Evolutionary conservation across 2,329 filamentous ascomycete species (phyloP), one percentile per base, ranked within the genome.

Genomic region (Exophiala viscosa): DNA sequence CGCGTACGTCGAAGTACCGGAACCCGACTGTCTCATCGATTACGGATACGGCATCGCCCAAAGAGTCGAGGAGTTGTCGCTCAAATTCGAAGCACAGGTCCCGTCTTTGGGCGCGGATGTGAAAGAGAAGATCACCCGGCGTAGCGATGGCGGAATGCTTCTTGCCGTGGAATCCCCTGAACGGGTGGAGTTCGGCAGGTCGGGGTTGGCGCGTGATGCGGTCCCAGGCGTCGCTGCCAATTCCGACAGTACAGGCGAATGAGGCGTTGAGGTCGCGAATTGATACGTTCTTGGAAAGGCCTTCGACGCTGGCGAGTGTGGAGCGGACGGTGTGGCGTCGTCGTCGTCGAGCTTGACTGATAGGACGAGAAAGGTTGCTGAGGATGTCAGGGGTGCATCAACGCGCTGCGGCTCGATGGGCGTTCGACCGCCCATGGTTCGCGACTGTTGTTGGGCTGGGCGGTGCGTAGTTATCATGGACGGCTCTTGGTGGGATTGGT

Each of bases 31-130:
- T 83, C 49, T 76, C 75, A 45, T 83, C 80, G 1, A 75, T 69
- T 1, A 81, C 70, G 0, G 60, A 63, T 9, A 82, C 74, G 0
- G 75, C 55, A 39, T 73, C 72, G 0, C 76, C 76, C 0, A 83
- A 70, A 1, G 63, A 57, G 11, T 75, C 71, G 61, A 82, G 66
- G 9, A 83, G 63, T 58, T 82, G 80, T 31, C 74, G 68, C 66
- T 83, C 80, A 49, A 83, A 79, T 60, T 83, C 80, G 55, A 83
- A 83, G 60, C 75, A 77, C 17, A 83, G 58, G 58, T 83, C 80
- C 11, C 78, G 71, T 1, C 80, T 72, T 44, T 82, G 78, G 0
- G 79, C 72, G 28, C 80, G 76, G 54, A 83, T 82, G 59, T 83
- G 80, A 54, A 83, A 80, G 3, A 83, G 68, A 1, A 83, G 53